Evolutionary conservation across 495 filamentous ascomycete species (phyloP).

Genomic region (Aspergillus bridgeri): DNA sequence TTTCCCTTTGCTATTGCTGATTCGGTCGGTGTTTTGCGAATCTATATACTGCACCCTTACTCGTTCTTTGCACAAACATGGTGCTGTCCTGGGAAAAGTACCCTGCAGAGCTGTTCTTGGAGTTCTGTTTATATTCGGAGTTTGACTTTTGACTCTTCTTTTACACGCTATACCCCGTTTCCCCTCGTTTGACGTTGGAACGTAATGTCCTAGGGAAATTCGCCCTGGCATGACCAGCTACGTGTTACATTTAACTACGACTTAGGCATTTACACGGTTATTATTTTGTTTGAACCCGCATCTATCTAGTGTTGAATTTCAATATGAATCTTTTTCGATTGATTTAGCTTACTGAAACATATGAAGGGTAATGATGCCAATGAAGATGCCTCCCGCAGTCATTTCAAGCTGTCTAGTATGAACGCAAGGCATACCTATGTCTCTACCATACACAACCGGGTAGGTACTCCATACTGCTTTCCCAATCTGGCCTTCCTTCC

Average conservation of each 20-base stretch:
- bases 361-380: too few relatives aligned
- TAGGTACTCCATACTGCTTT: too few relatives aligned
- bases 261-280: background rate
- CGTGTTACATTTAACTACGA: background rate
- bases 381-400: too few relatives aligned
- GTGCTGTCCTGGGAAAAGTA: conserved; percentile 4
- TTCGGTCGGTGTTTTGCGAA: background rate
- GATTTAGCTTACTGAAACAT: too few relatives aligned
- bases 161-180: conserved; percentile 7
- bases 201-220: background rate
- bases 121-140: background rate
- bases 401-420: too few relatives aligned
- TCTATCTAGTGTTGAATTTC: background rate
- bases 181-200: background rate
- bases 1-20: background rate
- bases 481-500: too few relatives aligned
- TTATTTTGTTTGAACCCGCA: background rate
- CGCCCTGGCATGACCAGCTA: background rate
- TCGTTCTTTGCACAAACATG: background rate
- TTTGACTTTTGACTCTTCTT: background rate
- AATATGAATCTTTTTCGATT: too few relatives aligned
- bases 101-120: conserved; percentile 2
- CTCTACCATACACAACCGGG: too few relatives aligned
- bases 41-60: background rate
- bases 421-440: too few relatives aligned